Evolutionary conservation across 352 stramenopile species (phyloP).

Genomic region (Saprolegnia diclina): DNA sequence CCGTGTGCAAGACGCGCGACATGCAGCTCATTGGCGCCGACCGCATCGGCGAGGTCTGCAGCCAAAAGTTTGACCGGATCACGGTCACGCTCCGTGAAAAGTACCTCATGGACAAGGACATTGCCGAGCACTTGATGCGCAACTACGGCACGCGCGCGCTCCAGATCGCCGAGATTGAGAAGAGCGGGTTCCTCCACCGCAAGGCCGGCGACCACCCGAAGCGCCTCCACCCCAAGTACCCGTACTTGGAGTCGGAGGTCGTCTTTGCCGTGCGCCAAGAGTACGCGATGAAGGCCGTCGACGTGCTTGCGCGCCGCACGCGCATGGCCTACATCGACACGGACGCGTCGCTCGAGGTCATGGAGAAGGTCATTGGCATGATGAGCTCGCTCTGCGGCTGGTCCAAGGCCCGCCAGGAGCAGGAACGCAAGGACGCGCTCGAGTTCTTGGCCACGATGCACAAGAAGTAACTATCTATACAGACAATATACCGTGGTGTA

Average conservation of each 20-base stretch:
- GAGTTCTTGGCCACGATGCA: conserved; percentile 84
- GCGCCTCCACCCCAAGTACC: conserved; percentile 90
- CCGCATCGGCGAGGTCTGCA: conserved; percentile 90
- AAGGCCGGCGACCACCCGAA: conserved; percentile 80
- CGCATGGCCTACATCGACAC: conserved; percentile 92
- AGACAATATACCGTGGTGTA: background rate
- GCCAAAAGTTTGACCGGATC: conserved; percentile 95
- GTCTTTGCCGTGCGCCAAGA: conserved; percentile 91
- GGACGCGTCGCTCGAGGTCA: conserved; percentile 57
- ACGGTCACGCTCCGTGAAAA: conserved; percentile 90
- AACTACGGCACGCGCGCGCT: conserved; percentile 95
- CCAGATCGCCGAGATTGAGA: conserved; percentile 91
- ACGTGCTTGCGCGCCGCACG: conserved; percentile 90
- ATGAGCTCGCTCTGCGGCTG: conserved; percentile 89
- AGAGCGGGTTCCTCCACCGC: conserved; percentile 74
- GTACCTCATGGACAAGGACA: conserved; percentile 90
- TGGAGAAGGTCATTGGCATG: conserved; percentile 87
- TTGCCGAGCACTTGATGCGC: conserved; percentile 92
- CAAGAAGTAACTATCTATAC: conserved; percentile 36
- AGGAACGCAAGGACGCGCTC: conserved; percentile 69
- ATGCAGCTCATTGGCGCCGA: conserved; percentile 85
- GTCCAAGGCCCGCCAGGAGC: conserved; percentile 64
- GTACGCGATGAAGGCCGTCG: conserved; percentile 90
- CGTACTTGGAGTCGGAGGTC: conserved; percentile 93
- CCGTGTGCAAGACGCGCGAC: conserved; percentile 68